Percentiles rank a stretch among this genome's conserved stretches.
Conservation (phyloP, 306 rosid species). For the Cicer pinnatifidum region DNA sequence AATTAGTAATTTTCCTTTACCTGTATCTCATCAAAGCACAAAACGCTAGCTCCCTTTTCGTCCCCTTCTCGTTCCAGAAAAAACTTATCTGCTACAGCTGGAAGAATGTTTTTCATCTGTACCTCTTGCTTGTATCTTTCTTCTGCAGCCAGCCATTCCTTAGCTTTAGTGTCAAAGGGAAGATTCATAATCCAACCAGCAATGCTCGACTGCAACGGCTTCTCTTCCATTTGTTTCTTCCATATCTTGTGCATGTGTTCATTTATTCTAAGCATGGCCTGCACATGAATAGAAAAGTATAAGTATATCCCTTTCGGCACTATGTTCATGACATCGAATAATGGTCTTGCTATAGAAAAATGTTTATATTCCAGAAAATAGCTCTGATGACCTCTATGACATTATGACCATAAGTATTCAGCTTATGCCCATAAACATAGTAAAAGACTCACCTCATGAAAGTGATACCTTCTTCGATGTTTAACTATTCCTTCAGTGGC, state of each 20-base stretch:
- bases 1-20: slow-evolving; percentile 46
- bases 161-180: slow-evolving; percentile 79
- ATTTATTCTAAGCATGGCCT: slow-evolving; percentile 99
- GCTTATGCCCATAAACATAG: slow-evolving; percentile 27
- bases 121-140: slow-evolving; percentile 86
- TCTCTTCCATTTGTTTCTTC: slow-evolving; percentile 76
- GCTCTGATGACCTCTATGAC: slow-evolving; percentile 5
- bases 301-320: slow-evolving; percentile 35
- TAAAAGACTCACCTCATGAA: slow-evolving; percentile 81
- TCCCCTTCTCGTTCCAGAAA: slow-evolving; percentile 63
- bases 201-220: slow-evolving; percentile 70
- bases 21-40: slow-evolving; percentile 98
- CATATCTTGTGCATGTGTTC: slow-evolving; percentile 95
- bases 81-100: slow-evolving; percentile 85
- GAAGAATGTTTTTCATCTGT: slow-evolving; percentile 91
- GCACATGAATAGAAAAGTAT: slow-evolving; percentile 42
- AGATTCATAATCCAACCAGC: slow-evolving; percentile 89
- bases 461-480: slow-evolving; percentile 87
- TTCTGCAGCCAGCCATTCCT: slow-evolving; percentile 92
- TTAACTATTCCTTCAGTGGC: slow-evolving; percentile 83
- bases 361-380: slow-evolving; percentile 34
- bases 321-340: slow-evolving; percentile 34
- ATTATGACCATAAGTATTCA: slow-evolving; percentile 36
- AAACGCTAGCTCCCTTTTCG: slow-evolving; percentile 81
- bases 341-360: slow-evolving; percentile 13